phyloP scores from a whole-genome alignment of 2,329 filamentous ascomycete species.

The Seiridium cupressi region DNA sequence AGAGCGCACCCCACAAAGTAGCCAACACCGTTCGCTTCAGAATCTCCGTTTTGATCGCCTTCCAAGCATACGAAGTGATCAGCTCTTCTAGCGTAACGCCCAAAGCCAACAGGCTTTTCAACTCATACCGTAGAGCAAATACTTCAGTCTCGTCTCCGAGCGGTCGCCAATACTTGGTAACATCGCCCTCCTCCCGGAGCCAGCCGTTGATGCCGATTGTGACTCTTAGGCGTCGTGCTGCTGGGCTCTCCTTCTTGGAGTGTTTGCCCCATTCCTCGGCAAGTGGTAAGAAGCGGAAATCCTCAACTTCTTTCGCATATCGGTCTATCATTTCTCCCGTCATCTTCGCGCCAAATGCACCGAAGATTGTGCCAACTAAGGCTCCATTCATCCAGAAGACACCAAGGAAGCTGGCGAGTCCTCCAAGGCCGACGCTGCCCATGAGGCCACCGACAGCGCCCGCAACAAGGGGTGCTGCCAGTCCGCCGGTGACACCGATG shows the following conservation, averaged over 20 bases:
- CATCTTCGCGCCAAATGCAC: conserved; percentile 81
- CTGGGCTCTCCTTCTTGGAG: conserved; percentile 22
- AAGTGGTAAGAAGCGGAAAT: conserved; percentile 76
- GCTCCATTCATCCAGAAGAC: conserved; percentile 84
- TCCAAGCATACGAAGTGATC: conserved; percentile 74
- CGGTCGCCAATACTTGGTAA: conserved; percentile 76
- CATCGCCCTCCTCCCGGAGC: conserved; percentile 72
- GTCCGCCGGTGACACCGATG: conserved; percentile 86
- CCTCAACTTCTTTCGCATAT: conserved; percentile 84
- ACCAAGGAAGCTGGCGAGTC: conserved; percentile 81
- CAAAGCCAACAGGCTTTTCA: conserved; percentile 72
- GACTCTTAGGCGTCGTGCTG: conserved; percentile 63
- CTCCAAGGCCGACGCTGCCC: conserved; percentile 80
- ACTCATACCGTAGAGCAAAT: conserved; percentile 83
- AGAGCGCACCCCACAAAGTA: conserved; percentile 65
- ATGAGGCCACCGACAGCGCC: conserved; percentile 82
- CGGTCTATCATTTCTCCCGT: conserved; percentile 81
- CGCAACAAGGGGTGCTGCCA: conserved; percentile 86
- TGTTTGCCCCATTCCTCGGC: conserved; percentile 40
- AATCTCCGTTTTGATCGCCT: conserved; percentile 70
- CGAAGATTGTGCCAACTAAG: conserved; percentile 83
- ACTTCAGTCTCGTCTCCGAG: conserved; percentile 71
- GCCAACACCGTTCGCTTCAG: conserved; percentile 70
- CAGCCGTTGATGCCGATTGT: conserved; percentile 87
- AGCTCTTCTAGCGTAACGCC: conserved; percentile 71